These are phyloP conservation scores for Elsinoe fawcettii DNA, from an alignment of 2,329 filamentous ascomycete genomes.

Conservation along the genomic window DNA sequence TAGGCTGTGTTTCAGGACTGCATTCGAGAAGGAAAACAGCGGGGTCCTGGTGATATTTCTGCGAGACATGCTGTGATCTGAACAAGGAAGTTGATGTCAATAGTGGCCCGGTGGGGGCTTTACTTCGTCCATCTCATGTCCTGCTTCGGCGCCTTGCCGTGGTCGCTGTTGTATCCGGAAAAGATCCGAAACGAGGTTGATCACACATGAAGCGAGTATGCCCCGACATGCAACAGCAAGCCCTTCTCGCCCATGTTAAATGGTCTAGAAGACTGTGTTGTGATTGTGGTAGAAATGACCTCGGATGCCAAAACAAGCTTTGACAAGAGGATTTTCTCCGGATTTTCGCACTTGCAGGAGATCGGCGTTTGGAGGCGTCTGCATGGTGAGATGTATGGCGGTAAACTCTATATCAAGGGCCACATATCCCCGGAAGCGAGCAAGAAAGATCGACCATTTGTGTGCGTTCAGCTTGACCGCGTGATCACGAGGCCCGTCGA, in stretches of 20 bases:
- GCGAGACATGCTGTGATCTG: not conserved
- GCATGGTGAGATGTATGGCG: constrained; percentile 4
- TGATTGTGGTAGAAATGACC: not conserved
- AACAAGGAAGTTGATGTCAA: constrained; percentile 5
- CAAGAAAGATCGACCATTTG: not conserved
- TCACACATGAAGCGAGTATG: not conserved
- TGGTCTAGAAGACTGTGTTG: too few species aligned
- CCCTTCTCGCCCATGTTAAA: not conserved
- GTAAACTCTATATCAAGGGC: not conserved
- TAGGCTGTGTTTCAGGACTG: not conserved
- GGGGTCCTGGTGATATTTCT: not conserved
- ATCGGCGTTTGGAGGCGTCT: not conserved
- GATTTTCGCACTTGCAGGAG: not conserved
- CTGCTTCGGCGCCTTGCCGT: not conserved
- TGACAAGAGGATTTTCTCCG: constrained; percentile 9
- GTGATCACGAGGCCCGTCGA: not conserved
- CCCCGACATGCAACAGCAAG: not conserved
- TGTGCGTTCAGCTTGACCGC: not conserved
- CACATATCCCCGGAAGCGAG: not conserved
- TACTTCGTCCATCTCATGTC: not conserved
- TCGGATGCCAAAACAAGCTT: not conserved
- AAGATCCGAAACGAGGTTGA: not conserved
- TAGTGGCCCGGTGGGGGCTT: constrained; percentile 1
- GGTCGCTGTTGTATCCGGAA: not conserved
- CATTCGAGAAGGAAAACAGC: not conserved